These are phyloP conservation scores for Atalantia buxifolia DNA, from an alignment of 345 rosid genomes.

Conservation along the genomic window DNA sequence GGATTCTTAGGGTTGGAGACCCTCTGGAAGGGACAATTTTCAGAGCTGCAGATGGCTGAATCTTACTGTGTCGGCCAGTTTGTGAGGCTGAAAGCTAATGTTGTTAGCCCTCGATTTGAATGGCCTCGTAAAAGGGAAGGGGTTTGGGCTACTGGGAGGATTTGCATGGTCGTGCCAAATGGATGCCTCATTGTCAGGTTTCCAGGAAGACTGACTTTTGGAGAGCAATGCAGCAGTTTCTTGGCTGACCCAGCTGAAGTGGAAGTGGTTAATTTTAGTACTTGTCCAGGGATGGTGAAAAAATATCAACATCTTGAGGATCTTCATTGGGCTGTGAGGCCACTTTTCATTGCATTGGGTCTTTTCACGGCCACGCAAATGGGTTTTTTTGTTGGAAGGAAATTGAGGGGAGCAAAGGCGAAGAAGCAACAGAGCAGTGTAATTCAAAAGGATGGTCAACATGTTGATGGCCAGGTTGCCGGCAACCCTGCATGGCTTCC, in stretches of 20 bases:
- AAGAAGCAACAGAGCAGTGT: conserved; percentile 26
- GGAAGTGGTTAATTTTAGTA: conserved; percentile 58
- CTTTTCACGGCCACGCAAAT: conserved; percentile 64
- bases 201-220: conserved; percentile 68
- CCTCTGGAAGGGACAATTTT: conserved; percentile 73
- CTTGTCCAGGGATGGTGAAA: conserved; percentile 56
- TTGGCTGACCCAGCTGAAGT: conserved; percentile 93
- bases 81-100: conserved; percentile 59
- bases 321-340: conserved; percentile 92
- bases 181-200: conserved; percentile 58
- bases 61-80: conserved; percentile 69
- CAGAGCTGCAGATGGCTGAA: conserved; percentile 84
- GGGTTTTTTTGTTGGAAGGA: conserved; percentile 50
- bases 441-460: conserved; percentile 17
- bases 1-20: conserved; percentile 76
- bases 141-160: conserved; percentile 82
- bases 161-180: conserved; percentile 58
- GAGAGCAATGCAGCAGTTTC: conserved; percentile 41
- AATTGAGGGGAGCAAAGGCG: conserved; percentile 44
- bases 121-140: conserved; percentile 71
- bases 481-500: conserved; percentile 51
- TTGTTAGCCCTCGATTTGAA: conserved; percentile 75
- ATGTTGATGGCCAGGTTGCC: conserved; percentile 19
- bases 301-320: conserved; percentile 93
- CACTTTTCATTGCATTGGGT: conserved; percentile 64